These are phyloP conservation scores for Neonectria hederae DNA, from an alignment of 2,329 filamentous ascomycete species.

Conservation along the genomic window DNA sequence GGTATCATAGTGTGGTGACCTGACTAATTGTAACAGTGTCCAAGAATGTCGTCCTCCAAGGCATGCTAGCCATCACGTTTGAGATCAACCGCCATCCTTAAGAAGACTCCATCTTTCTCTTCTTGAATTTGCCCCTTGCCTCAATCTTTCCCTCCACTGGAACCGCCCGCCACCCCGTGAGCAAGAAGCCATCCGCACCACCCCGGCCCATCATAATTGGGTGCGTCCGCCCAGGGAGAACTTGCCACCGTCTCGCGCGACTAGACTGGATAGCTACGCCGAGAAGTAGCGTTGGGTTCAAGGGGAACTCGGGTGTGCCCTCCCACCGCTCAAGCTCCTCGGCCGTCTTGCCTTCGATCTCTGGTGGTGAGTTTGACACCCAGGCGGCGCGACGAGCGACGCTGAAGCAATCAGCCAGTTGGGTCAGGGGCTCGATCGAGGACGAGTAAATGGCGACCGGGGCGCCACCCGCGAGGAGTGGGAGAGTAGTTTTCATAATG, in stretches of 20 bases:
- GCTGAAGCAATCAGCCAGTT: conserved; percentile 85
- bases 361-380: conserved; percentile 61
- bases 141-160: conserved; percentile 83
- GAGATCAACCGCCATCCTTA: conserved; percentile 5
- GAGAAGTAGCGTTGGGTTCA: conserved; percentile 87
- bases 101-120: conserved; percentile 65
- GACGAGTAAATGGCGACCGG: conserved; percentile 88
- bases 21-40: conserved; percentile 28
- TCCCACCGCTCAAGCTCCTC: conserved; percentile 65
- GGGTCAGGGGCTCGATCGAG: conserved; percentile 79
- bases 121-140: conserved; percentile 82
- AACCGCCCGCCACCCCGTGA: conserved; percentile 83
- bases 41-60: not conserved
- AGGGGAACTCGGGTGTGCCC: conserved; percentile 79
- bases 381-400: conserved; percentile 82
- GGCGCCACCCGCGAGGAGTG: conserved; percentile 83
- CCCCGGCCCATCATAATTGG: conserved; percentile 91
- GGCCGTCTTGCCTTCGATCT: conserved; percentile 54
- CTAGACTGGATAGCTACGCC: conserved; percentile 84
- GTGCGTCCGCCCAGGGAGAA: conserved; percentile 90
- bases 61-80: conserved; percentile 15
- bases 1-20: conserved; percentile 32
- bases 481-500: conserved; percentile 78
- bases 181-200: conserved; percentile 89
- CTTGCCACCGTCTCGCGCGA: conserved; percentile 84